phyloP scores from a whole-genome alignment of 1,284 basidiomycete species.

The Ustilago esculenta region DNA sequence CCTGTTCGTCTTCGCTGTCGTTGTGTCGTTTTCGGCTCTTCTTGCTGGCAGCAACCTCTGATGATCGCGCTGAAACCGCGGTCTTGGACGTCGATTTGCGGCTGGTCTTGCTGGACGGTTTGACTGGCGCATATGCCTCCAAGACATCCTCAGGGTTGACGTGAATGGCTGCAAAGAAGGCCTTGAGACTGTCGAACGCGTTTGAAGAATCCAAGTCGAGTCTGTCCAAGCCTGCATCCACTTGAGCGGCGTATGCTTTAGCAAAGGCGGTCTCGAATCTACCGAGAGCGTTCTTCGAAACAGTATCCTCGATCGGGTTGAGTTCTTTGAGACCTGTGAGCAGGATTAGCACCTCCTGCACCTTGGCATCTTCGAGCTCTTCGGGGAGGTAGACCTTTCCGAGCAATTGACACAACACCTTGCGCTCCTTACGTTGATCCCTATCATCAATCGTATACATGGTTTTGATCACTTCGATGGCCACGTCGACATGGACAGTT shows the following conservation, averaged over 20 bases:
- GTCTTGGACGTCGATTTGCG: slow-evolving; percentile 29
- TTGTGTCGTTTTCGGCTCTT: slow-evolving; percentile 15
- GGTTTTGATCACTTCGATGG: slow-evolving; percentile 76
- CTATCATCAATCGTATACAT: slow-evolving; percentile 71
- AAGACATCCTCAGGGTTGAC: slow-evolving; percentile 23
- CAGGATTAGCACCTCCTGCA: slow-evolving; percentile 40
- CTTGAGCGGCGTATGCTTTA: slow-evolving; percentile 49
- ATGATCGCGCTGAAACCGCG: slow-evolving; percentile 15
- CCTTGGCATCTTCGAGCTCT: slow-evolving; percentile 71
- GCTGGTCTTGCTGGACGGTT: slow-evolving; percentile 14
- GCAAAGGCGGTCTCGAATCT: slow-evolving; percentile 73
- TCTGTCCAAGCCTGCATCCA: slow-evolving; percentile 25
- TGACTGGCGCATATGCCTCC: slow-evolving; percentile 19
- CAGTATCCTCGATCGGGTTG: slow-evolving; percentile 70
- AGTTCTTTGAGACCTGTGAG: slow-evolving; percentile 42
- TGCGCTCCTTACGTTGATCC: slow-evolving; percentile 83
- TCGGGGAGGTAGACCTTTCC: slow-evolving; percentile 80
- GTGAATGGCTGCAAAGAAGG: slow-evolving; percentile 32
- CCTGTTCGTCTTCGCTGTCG: slow-evolving; percentile 21
- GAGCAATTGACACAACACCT: slow-evolving; percentile 81
- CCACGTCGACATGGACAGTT: slow-evolving; percentile 80
- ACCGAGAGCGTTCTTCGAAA: slow-evolving; percentile 76
- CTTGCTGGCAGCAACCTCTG: slow-evolving; percentile 14
- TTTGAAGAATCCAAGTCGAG: slow-evolving; percentile 22
- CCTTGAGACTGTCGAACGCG: slow-evolving; percentile 16